A percentile compares a stretch with the other conserved stretches of the same genome.
These are phyloP conservation scores for Inosperma sp. DNA, from an alignment of 768 basidiomycete species.

Conservation along the genomic window DNA sequence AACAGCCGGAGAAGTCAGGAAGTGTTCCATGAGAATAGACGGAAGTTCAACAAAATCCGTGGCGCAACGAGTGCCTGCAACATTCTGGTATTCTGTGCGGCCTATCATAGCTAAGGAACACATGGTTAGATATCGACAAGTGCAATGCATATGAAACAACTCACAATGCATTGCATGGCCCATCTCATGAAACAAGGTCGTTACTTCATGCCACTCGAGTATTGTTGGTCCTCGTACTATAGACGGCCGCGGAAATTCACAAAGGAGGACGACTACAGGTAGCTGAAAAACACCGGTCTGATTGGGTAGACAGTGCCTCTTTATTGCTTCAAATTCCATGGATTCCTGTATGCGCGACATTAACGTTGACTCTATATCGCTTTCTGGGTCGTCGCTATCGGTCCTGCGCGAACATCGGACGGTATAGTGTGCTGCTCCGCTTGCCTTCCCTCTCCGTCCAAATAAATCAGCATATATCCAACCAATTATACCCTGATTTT, in stretches of 20 bases:
- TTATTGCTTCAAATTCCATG: conserved; percentile 57
- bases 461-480: conserved; percentile 96
- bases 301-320: conserved; percentile 54
- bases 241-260: conserved; percentile 73
- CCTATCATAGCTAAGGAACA: conserved; percentile 87
- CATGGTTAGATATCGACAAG: background rate
- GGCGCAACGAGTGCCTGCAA: conserved; percentile 94
- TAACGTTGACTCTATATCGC: conserved; percentile 47
- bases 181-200: conserved; percentile 98
- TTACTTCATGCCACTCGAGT: conserved; percentile 88
- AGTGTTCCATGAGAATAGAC: conserved; percentile 98
- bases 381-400: conserved; percentile 80
- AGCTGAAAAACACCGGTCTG: conserved; percentile 75
- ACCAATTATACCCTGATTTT: conserved; percentile 80
- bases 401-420: conserved; percentile 90
- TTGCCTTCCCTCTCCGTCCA: conserved; percentile 75
- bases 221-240: conserved; percentile 60
- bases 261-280: conserved; percentile 86
- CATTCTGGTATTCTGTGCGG: conserved; percentile 94
- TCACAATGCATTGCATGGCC: conserved; percentile 99
- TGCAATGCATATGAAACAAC: conserved; percentile 27
- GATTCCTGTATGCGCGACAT: conserved; percentile 46
- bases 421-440: conserved; percentile 95
- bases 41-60: conserved; percentile 98
- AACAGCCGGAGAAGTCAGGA: conserved; percentile 79